A percentile compares a stretch with the other conserved stretches of the same genome.
Evolutionary conservation across 2,329 filamentous ascomycete species (phyloP).

Genomic region (Pyrenophora seminiperda): DNA sequence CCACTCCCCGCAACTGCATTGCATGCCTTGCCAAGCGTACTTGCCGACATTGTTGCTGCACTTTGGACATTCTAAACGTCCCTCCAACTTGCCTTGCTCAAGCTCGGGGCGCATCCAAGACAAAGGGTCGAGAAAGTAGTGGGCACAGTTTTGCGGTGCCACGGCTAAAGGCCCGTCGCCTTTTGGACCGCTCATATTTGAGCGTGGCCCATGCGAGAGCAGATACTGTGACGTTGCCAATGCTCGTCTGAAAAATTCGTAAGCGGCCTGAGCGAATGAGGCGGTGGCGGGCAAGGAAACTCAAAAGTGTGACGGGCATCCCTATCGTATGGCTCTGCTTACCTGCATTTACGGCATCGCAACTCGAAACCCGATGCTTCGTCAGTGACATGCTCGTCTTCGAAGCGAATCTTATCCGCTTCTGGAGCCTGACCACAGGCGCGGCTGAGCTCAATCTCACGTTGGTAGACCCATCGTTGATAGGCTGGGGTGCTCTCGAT

Average conservation of each 20-base stretch:
- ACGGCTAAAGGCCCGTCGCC: slow-evolving; percentile 11
- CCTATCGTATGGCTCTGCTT: slow-evolving; percentile 41
- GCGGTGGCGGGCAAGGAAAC: background rate
- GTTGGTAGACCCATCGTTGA: slow-evolving; percentile 75
- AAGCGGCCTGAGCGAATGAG: slow-evolving; percentile 28
- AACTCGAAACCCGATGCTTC: slow-evolving; percentile 62
- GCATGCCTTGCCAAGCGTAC: slow-evolving; percentile 95
- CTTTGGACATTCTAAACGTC: slow-evolving; percentile 82
- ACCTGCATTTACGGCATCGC: slow-evolving; percentile 90
- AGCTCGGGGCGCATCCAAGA: slow-evolving; percentile 92
- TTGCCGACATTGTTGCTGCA: slow-evolving; percentile 86
- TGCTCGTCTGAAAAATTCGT: slow-evolving; percentile 54
- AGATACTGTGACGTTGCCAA: slow-evolving; percentile 72
- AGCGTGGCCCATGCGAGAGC: slow-evolving; percentile 61
- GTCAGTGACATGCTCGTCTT: slow-evolving; percentile 65
- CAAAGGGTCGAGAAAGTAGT: slow-evolving; percentile 89
- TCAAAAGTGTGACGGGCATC: background rate
- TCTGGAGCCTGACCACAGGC: slow-evolving; percentile 80
- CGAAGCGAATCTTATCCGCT: slow-evolving; percentile 76
- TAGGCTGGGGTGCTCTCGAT: slow-evolving; percentile 75
- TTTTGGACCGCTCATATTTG: slow-evolving; percentile 17
- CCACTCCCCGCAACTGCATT: slow-evolving; percentile 90
- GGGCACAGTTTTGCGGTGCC: slow-evolving; percentile 65
- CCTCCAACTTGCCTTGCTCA: slow-evolving; percentile 81
- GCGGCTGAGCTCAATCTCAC: slow-evolving; percentile 69